A percentile compares a stretch with the other conserved stretches of the same genome.
Evolutionary conservation across 192 early-diverging fungal species (phyloP).

Genomic region (Chytriomyces hyalinus): DNA sequence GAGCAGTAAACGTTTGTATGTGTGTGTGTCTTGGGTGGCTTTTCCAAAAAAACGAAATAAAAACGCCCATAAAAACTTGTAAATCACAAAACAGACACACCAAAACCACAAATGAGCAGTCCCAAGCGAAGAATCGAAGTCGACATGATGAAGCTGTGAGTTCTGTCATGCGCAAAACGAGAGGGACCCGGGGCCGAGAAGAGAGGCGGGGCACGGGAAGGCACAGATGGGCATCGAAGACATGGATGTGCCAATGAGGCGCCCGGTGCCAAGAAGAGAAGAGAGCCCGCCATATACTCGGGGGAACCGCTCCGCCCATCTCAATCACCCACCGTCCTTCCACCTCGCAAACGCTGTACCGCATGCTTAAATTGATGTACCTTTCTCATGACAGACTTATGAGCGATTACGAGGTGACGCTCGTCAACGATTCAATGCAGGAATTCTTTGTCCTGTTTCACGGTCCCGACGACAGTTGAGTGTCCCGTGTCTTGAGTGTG

Average conservation of each 20-base stretch:
- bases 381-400: constrained; percentile 73
- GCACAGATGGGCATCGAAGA: too few species aligned
- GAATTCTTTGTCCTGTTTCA: constrained; percentile 94
- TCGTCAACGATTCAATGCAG: constrained; percentile 99
- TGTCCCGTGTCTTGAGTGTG: not conserved
- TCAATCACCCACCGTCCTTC: not conserved
- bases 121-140: constrained; percentile 42
- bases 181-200: not conserved
- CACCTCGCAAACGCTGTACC: not conserved
- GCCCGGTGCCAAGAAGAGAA: too few species aligned
- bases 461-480: constrained; percentile 90
- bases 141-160: constrained; percentile 79
- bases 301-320: too few species aligned
- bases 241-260: too few species aligned
- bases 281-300: too few species aligned
- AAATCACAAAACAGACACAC: constrained; percentile 2
- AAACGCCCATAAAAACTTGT: not conserved
- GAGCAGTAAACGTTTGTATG: too few species aligned
- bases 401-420: constrained; percentile 98
- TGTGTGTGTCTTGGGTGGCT: too few species aligned
- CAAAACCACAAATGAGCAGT: constrained; percentile 2
- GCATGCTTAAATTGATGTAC: not conserved
- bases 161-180: constrained; percentile 7
- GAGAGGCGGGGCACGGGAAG: not conserved
- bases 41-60: too few species aligned